Evolutionary conservation across 306 rosid species (phyloP).

Genomic region (Dryas octopetala): DNA sequence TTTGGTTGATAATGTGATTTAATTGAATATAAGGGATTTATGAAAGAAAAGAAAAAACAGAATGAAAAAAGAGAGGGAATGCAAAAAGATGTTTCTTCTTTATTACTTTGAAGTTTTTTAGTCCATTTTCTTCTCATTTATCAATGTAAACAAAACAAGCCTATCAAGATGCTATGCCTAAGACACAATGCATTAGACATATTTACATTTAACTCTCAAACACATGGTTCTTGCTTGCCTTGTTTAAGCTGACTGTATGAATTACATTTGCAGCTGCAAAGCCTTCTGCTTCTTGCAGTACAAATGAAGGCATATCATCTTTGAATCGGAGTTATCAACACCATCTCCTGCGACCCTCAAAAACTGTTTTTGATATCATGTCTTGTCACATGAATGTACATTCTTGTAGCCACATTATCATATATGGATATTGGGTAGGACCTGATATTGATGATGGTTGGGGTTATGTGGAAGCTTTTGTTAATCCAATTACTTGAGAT

Average conservation of each 20-base stretch:
- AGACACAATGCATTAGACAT: not conserved
- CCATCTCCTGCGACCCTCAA: slow-evolving; percentile 31
- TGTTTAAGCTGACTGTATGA: slow-evolving; percentile 29
- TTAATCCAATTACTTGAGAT: slow-evolving; percentile 49
- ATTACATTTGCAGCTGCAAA: slow-evolving; percentile 60
- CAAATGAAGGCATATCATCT: slow-evolving; percentile 27
- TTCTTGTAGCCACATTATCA: slow-evolving; percentile 41
- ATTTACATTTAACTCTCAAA: slow-evolving; percentile 19
- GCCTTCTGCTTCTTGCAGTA: slow-evolving; percentile 31
- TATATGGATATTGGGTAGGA: slow-evolving; percentile 90
- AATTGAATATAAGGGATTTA: not conserved
- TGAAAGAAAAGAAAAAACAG: not conserved
- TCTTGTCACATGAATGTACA: slow-evolving; percentile 37
- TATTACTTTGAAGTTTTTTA: not conserved
- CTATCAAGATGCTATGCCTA: not conserved
- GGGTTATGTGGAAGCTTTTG: slow-evolving; percentile 79
- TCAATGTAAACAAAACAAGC: not conserved
- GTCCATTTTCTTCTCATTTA: not conserved
- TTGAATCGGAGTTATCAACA: slow-evolving; percentile 29
- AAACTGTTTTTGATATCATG: slow-evolving; percentile 30
- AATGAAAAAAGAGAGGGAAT: not conserved
- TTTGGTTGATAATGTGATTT: not conserved
- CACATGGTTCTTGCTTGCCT: slow-evolving; percentile 5
- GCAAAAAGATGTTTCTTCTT: not conserved
- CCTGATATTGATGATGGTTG: slow-evolving; percentile 94